A percentile compares a stretch with the other conserved stretches of the same genome.
phyloP scores from a whole-genome alignment of 371 early-diverging fungal genomes.

The Syncephalis fuscata region DNA sequence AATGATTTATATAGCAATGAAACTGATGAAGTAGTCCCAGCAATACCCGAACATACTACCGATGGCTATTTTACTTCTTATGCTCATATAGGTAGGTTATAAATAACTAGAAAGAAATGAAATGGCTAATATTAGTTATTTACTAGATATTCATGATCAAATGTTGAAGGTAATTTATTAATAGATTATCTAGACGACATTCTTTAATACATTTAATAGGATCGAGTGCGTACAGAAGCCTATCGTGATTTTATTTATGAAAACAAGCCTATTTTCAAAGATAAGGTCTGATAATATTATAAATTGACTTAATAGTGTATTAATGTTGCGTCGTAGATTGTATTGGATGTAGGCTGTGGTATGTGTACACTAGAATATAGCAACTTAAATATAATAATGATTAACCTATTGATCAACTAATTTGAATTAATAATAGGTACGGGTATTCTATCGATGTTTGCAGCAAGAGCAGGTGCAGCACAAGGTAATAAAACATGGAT shows the following conservation, averaged over 20 bases:
- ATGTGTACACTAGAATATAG: no score
- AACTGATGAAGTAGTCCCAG: no score
- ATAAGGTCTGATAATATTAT: constrained; percentile 28
- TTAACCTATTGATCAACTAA: no score
- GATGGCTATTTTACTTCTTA: constrained; percentile 79
- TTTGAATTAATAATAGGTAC: no score
- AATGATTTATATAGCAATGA: no score
- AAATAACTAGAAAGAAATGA: neutral
- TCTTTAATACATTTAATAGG: constrained; percentile 16
- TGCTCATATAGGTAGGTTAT: constrained; percentile 42
- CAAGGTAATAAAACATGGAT: constrained; percentile 3
- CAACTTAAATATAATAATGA: no score
- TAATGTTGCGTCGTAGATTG: constrained; percentile 15
- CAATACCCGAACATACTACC: constrained; percentile 16
- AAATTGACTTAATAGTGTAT: neutral
- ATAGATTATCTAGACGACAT: neutral
- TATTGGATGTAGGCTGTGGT: constrained; percentile 65
- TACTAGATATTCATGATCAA: constrained; percentile 34
- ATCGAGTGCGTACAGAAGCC: constrained; percentile 61
- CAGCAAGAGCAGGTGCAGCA: constrained; percentile 54
- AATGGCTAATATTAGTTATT: neutral
- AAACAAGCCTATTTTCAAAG: constrained; percentile 71
- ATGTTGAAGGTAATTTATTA: constrained; percentile 38
- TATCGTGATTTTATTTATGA: constrained; percentile 69
- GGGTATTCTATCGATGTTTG: constrained; percentile 64